Base-by-base conservation (phyloP, 331 rosid genomes). In the Spiraea crenata region DNA sequence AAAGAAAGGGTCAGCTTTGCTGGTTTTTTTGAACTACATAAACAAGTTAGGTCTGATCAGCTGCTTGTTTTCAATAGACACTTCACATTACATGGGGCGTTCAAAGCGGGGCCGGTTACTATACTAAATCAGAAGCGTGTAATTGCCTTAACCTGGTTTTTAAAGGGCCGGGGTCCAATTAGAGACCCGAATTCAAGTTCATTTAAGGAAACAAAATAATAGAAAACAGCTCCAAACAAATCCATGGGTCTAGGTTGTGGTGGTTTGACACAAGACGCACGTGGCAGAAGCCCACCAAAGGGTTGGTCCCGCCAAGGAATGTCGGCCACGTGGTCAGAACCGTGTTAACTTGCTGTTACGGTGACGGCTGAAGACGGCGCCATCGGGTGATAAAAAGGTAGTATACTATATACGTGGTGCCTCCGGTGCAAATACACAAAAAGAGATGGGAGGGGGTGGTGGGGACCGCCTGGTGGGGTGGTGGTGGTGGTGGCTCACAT, bases 51-150 rank as follows among this genome's bases (percentile, higher is more conserved):
- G 31, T 72, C 9, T 0, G 5, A 25, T 25, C 31, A 34, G 83
- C 79, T 69, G 79, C 72, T 65, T 41, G 91, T 73, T 83, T 83
- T 79, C 34, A 8, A 9, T 50, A 52, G 6, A 63, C 14, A 4
- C 3, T 10, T 6, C 20, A 19, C 47, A 72, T 71, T 74, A 59
- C 92, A 37, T 42, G 76, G 89, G 85, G 87, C 83, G 78, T 39
- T 13, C 4, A 60, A 60, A 38, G 20, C 31, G 40, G 62, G 16
- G 6, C 31, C 62, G 17, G 14, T 45, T n/a, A n/a, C n/a, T n/a
- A n/a, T 69, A 13, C 73, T 61, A 49, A 55, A 49, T 47, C 6
- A 12, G 61, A 71, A 10, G 42, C 57, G 6, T 34, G 15, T 65
- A 15, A 1, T 47, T 14, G 55, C 15, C 73, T 38, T 15, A 64